Percentiles rank a stretch among this genome's conserved stretches.
These are phyloP conservation scores for Esteya vermicola DNA, from an alignment of 2,329 filamentous ascomycete species.

Conservation along the genomic window DNA sequence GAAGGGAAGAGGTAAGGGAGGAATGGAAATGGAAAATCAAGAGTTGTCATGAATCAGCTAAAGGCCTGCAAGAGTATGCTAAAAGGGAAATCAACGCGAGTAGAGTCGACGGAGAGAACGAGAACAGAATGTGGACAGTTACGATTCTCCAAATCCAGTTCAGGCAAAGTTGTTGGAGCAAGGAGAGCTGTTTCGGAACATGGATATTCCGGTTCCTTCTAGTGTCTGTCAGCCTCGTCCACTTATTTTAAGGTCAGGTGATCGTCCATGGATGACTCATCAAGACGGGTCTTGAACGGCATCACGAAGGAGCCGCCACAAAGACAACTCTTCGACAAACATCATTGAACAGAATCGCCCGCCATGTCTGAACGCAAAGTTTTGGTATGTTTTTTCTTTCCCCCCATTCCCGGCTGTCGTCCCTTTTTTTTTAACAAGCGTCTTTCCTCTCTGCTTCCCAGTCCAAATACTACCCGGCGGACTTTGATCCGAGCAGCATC, in stretches of 20 bases:
- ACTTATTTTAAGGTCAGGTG: neutral
- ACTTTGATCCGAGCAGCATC: slow-evolving; percentile 83
- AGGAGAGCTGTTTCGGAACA: neutral
- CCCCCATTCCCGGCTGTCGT: too few species aligned
- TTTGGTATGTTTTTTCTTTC: slow-evolving; percentile 11
- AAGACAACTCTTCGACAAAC: neutral
- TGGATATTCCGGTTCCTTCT: neutral
- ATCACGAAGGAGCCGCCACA: too few species aligned
- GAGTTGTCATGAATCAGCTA: too few species aligned
- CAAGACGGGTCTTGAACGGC: neutral
- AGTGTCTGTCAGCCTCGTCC: neutral
- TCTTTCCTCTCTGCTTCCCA: slow-evolving; percentile 2
- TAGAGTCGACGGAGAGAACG: too few species aligned
- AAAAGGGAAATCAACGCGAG: too few species aligned
- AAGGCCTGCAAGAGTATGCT: too few species aligned
- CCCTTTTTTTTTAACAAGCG: neutral
- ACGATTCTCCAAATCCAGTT: neutral
- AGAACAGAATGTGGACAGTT: too few species aligned
- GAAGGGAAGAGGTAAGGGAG: neutral
- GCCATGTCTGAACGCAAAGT: slow-evolving; percentile 31
- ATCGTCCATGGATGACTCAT: neutral
- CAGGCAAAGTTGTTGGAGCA: neutral
- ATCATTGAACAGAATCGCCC: slow-evolving; percentile 1
- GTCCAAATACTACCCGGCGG: slow-evolving; percentile 37
- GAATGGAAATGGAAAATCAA: neutral